Conservation (phyloP, 2,329 filamentous ascomycete species). For the Elsinoe batatas region DNA sequence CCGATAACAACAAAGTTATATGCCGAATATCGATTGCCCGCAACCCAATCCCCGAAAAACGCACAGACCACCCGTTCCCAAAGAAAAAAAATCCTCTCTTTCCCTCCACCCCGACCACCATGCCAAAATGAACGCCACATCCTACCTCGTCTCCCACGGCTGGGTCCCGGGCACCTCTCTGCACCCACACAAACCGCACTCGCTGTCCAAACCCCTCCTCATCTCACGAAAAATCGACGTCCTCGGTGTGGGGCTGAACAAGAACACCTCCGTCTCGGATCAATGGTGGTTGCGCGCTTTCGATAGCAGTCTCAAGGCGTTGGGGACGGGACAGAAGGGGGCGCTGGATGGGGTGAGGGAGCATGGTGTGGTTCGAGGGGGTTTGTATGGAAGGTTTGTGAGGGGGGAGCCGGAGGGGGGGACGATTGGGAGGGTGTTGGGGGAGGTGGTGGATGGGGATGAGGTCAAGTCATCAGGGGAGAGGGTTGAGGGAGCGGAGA, state of each 20-base stretch:
- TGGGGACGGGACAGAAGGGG: constrained; percentile 53
- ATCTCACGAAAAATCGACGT: constrained; percentile 73
- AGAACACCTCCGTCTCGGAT: constrained; percentile 53
- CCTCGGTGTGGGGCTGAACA: constrained; percentile 71
- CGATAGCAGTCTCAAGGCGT: constrained; percentile 74
- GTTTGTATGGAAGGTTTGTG: constrained; percentile 76
- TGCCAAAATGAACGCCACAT: constrained; percentile 65
- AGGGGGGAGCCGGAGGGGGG: constrained; percentile 67
- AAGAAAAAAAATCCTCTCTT: background rate
- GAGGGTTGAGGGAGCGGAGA: constrained; percentile 14
- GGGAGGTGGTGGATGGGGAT: constrained; percentile 9
- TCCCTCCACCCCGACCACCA: background rate
- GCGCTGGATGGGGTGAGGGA: constrained; percentile 39
- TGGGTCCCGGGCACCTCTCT: constrained; percentile 89
- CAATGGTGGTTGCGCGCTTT: constrained; percentile 98
- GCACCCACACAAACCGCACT: constrained; percentile 61
- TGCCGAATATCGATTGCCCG: too few relatives aligned
- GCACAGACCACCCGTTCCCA: constrained; percentile 9
- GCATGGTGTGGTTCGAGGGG: constrained; percentile 40
- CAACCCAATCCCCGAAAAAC: background rate
- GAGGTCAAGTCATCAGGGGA: background rate
- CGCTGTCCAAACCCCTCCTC: constrained; percentile 73
- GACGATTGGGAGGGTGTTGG: constrained; percentile 41
- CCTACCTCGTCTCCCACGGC: constrained; percentile 73
- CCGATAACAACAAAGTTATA: too few relatives aligned